Evolutionary conservation across 768 basidiomycete genomes (phyloP).

Genomic region (Auriscalpium vulgare): DNA sequence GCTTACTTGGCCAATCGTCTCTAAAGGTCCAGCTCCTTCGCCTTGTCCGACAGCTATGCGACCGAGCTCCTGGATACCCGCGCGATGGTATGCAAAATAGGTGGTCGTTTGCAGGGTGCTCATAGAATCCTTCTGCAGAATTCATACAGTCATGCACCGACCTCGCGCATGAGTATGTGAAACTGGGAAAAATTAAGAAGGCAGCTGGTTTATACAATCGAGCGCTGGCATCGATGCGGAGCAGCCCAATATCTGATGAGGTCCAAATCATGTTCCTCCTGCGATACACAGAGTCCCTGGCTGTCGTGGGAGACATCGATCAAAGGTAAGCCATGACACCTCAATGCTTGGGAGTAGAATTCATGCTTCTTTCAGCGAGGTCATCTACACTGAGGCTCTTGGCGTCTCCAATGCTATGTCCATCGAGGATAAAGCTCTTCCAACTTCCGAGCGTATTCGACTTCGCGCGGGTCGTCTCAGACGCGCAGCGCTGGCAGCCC

Average conservation of each 20-base stretch:
- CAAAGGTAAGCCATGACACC: slow-evolving; percentile 40
- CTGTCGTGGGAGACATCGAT: slow-evolving; percentile 46
- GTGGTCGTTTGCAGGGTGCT: background rate
- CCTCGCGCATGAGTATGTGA: slow-evolving; percentile 73
- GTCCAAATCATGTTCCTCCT: slow-evolving; percentile 49
- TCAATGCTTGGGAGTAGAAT: too few relatives aligned
- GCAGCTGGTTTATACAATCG: slow-evolving; percentile 62
- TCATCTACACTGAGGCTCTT: slow-evolving; percentile 54
- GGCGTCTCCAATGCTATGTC: slow-evolving; percentile 34
- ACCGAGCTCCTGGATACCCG: slow-evolving; percentile 14
- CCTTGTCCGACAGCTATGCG: slow-evolving; percentile 6
- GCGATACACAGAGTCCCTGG: slow-evolving; percentile 59
- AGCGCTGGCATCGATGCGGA: slow-evolving; percentile 37
- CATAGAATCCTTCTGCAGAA: slow-evolving; percentile 28
- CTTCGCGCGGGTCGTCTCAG: slow-evolving; percentile 53
- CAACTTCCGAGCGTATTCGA: slow-evolving; percentile 51
- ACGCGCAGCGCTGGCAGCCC: slow-evolving; percentile 63
- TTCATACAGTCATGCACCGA: slow-evolving; percentile 59
- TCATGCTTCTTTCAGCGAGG: slow-evolving; percentile 27
- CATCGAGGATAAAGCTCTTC: slow-evolving; percentile 36
- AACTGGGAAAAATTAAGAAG: slow-evolving; percentile 64
- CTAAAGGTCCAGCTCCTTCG: slow-evolving; percentile 15
- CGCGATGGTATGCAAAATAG: slow-evolving; percentile 39
- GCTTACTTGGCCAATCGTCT: slow-evolving; percentile 10
- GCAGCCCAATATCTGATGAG: slow-evolving; percentile 41